Conservation (phyloP, 768 basidiomycete genomes). For the Pleurotus ostreatus region DNA sequence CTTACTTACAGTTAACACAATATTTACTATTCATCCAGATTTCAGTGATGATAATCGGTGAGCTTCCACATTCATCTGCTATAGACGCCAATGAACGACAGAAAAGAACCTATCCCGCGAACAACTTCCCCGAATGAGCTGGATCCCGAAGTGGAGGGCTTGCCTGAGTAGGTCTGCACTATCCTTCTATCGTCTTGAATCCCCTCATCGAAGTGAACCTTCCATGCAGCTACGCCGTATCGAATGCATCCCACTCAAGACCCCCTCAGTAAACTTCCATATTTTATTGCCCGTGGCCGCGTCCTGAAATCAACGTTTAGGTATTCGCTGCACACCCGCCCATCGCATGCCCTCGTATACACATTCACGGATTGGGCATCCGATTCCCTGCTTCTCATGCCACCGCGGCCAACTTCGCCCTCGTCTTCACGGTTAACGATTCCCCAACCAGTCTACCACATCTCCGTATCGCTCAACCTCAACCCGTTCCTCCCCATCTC, state of each 20-base stretch:
- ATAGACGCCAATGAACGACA: too few relatives aligned
- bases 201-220: neutral
- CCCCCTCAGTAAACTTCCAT: neutral
- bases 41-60: too few relatives aligned
- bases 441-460: conserved; percentile 32
- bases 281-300: neutral
- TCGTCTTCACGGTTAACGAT: conserved; percentile 13
- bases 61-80: too few relatives aligned
- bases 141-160: neutral
- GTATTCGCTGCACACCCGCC: conserved; percentile 12
- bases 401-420: conserved; percentile 17
- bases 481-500: conserved; percentile 44
- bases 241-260: neutral
- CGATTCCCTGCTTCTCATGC: conserved; percentile 33
- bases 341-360: conserved; percentile 31
- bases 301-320: neutral
- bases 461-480: conserved; percentile 38
- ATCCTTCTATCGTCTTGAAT: neutral
- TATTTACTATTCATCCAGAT: too few relatives aligned
- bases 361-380: conserved; percentile 32
- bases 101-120: neutral
- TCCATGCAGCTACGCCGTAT: neutral
- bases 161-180: neutral
- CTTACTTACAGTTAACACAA: too few relatives aligned
- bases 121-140: neutral